A percentile compares a stretch with the other conserved stretches of the same genome.
Evolutionary conservation across 2,329 filamentous ascomycete species (phyloP).

Genomic region (Pseudocercospora vitis): DNA sequence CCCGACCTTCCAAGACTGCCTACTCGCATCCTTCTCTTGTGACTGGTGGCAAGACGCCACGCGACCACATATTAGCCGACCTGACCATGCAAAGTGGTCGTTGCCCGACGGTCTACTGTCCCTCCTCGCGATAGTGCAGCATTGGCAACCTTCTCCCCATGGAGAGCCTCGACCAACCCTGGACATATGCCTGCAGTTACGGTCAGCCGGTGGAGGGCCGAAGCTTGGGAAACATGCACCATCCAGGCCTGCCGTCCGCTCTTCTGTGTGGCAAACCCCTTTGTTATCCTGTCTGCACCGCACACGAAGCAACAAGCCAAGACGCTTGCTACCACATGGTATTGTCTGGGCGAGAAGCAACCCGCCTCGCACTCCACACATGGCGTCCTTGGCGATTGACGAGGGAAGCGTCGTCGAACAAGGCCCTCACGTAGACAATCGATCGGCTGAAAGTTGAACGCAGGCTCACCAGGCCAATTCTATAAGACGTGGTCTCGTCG

Average conservation of each 20-base stretch:
- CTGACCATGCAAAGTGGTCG: neutral
- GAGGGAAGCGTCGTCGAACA: constrained; percentile 11
- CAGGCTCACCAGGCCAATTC: neutral
- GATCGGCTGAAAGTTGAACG: constrained; percentile 19
- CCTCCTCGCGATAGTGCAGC: constrained; percentile 4
- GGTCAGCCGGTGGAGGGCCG: neutral
- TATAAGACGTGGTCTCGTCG: constrained; percentile 17
- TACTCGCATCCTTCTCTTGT: constrained; percentile 8
- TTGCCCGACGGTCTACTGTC: constrained; percentile 7
- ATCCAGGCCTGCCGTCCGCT: constrained; percentile 7
- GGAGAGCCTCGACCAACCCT: neutral
- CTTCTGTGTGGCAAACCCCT: constrained; percentile 4
- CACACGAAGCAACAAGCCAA: constrained; percentile 15
- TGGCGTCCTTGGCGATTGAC: constrained; percentile 17
- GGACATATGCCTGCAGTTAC: constrained; percentile 1
- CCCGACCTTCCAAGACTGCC: constrained; percentile 17
- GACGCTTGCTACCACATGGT: constrained; percentile 13
- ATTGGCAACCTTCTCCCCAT: constrained; percentile 12
- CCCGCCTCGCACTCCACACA: constrained; percentile 8
- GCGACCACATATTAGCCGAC: constrained; percentile 1
- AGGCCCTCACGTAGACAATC: constrained; percentile 4
- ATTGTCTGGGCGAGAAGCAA: constrained; percentile 16
- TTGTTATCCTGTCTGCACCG: neutral
- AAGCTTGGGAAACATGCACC: constrained; percentile 6
- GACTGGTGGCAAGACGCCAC: constrained; percentile 11